Evolutionary conservation across 495 filamentous ascomycete genomes (phyloP).

Genomic region (Trichoderma gamsii): DNA sequence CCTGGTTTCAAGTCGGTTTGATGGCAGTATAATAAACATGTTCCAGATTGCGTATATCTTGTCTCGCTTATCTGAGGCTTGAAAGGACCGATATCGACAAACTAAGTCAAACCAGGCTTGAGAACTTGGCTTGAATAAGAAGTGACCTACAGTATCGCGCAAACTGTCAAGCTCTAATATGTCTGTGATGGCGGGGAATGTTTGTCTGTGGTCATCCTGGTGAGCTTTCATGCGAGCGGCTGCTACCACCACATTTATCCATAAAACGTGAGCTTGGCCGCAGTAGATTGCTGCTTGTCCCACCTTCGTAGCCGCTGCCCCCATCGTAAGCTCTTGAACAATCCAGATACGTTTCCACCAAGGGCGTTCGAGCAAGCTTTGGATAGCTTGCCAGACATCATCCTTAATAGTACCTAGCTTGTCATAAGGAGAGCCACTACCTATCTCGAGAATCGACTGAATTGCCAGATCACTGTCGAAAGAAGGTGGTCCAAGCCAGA

Average conservation of each 20-base stretch:
- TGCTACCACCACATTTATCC: neutral
- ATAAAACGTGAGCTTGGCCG: neutral
- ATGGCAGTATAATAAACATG: neutral
- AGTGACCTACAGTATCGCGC: neutral
- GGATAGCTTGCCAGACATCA: neutral
- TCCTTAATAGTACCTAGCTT: neutral
- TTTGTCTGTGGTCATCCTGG: neutral
- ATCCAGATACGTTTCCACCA: constrained; percentile 10
- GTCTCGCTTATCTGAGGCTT: neutral
- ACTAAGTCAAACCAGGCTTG: neutral
- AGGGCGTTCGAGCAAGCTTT: neutral
- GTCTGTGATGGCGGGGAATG: neutral
- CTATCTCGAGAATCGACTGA: neutral
- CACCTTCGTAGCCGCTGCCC: neutral
- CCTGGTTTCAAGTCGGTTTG: neutral
- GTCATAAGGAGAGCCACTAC: neutral
- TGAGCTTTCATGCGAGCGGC: constrained; percentile 5
- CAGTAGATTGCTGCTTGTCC: neutral
- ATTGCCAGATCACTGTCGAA: constrained; percentile 2
- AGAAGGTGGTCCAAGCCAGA: neutral
- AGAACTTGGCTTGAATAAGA: neutral
- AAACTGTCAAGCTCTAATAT: constrained; percentile 3
- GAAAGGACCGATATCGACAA: neutral
- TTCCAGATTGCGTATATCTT: constrained; percentile 12
- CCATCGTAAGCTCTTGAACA: neutral